Base-by-base conservation (phyloP, 2,329 filamentous ascomycete species). In the Davidsoniella neocaledoniae region DNA sequence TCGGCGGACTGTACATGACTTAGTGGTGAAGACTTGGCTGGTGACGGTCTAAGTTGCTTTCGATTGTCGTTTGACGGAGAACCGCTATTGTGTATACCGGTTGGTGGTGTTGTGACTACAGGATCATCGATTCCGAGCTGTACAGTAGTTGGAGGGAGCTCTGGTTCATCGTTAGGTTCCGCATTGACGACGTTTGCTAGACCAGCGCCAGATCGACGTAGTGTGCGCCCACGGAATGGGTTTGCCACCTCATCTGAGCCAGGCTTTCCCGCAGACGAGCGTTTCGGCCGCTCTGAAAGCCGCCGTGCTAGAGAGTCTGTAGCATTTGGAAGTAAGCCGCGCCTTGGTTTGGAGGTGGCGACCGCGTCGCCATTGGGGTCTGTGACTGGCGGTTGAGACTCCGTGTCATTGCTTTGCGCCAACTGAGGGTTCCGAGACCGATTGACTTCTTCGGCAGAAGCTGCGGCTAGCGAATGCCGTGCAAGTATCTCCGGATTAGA, bases 61-160 rank as follows among this genome's bases (percentile, higher is more conserved):
- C 40, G 46, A 38, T 19, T 47, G 46, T 14, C 38, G 26, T 8
- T 38, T 12, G 50, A 48, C 16, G 53, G 46, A 37, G 54, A 54
- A 47, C 46, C 53, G 26, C 47, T 54, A 4, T 49, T 44, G 36
- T 56, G 76, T 25, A 81, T 80, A 1, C 77, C 77, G 17, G 65
- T 60, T 1, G 76, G 73, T 6, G 74, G 74, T 2, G 72, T 73
- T 41, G 69, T 72, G 25, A 75, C 66, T 1, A 73, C 64, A 0
- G 71, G 68, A 52, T 79, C 76, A 2, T 64, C 63, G 10, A 70
- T 61, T 3, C 68, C 68, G 37, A 64, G 65, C 44, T 71, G 66
- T 26, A 68, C 67, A 1, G 72, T 71, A 0, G 74, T 74, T 0
- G 75, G 75, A 2, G 80, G 81, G 4, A 84, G 66, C 44, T 81